Evolutionary conservation across 2,329 filamentous ascomycete genomes (phyloP), one percentile per base, ranked within the genome.

Genomic region (Ciborinia camelliae): DNA sequence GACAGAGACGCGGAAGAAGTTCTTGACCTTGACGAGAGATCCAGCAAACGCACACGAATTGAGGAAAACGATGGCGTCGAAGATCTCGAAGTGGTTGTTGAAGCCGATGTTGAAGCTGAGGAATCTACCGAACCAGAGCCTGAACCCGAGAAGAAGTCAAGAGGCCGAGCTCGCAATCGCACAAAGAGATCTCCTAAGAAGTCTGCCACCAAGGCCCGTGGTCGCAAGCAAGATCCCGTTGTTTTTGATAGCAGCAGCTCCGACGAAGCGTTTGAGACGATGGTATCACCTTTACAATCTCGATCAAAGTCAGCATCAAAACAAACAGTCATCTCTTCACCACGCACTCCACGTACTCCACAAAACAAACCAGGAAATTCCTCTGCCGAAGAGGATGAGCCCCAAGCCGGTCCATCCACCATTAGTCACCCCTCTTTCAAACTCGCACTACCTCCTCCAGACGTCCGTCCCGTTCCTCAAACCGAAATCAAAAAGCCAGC

Each of bases 11-110:
- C 28, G 48, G 18, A 35, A 43, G 39, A 50, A 12, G 39, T 30
- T 28, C 18, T 23, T 15, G 47, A 66, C n/a, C 18, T 23, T 15
- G 47, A 66, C n/a, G 15, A 64, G 6, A 45, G 20, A 14, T 23
- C 41, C 28, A 55, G 37, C 26, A 64, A 63, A 23, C 64, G 64
- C 20, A 10, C 59, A 41, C 64, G 64, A n/a, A 30, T 30, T 4
- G 15, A 62, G 47, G 35, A 54, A 35, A 48, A n/a, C 4, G 28
- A 20, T 12, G 30, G 2, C 20, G 20, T 30, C 26, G 39, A 58
- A 7, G 53, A 20, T 28, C 10, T 26, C 53, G 26, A n/a, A n/a
- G n/a, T n/a, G n/a, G n/a, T n/a, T 39, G 18, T 58, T 1, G 14
- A 28, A 55, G 20, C 35, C 18, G 30, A 53, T 37, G 39, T 28